These are phyloP conservation scores for Sabuloglossum arenarium DNA, from an alignment of 495 filamentous ascomycete genomes.

Conservation along the genomic window DNA sequence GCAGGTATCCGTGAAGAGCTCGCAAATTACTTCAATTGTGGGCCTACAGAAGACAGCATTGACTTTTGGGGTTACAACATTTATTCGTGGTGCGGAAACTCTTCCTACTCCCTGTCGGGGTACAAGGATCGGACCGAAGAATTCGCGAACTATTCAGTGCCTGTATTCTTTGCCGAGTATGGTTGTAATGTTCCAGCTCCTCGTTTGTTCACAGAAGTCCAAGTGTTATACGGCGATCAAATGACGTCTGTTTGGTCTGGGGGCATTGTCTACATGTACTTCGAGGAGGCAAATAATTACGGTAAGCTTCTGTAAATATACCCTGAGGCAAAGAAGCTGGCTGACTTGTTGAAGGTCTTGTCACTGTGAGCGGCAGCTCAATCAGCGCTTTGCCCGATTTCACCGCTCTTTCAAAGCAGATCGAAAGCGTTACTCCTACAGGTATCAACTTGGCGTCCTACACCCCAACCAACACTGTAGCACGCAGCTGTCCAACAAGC, in stretches of 20 bases:
- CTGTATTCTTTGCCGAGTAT: constrained; percentile 95
- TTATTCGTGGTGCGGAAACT: constrained; percentile 92
- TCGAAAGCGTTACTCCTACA: constrained; percentile 46
- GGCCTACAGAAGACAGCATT: constrained; percentile 37
- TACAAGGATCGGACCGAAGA: constrained; percentile 62
- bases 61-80: constrained; percentile 99
- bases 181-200: constrained; percentile 68
- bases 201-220: constrained; percentile 73
- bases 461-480: constrained; percentile 55
- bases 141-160: constrained; percentile 72
- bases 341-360: constrained; percentile 30
- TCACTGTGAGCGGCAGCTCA: constrained; percentile 33
- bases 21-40: constrained; percentile 87
- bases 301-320: constrained; percentile 25
- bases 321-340: neutral
- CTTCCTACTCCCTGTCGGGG: constrained; percentile 46
- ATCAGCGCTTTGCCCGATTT: constrained; percentile 53
- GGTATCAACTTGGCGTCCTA: constrained; percentile 44
- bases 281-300: constrained; percentile 77
- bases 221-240: constrained; percentile 50
- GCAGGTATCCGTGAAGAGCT: constrained; percentile 53
- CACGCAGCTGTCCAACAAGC: constrained; percentile 47
- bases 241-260: constrained; percentile 83
- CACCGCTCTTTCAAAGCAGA: constrained; percentile 44
- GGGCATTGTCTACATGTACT: constrained; percentile 96